Conservation (phyloP, 345 rosid species). For the Rubroshorea leprosula region DNA sequence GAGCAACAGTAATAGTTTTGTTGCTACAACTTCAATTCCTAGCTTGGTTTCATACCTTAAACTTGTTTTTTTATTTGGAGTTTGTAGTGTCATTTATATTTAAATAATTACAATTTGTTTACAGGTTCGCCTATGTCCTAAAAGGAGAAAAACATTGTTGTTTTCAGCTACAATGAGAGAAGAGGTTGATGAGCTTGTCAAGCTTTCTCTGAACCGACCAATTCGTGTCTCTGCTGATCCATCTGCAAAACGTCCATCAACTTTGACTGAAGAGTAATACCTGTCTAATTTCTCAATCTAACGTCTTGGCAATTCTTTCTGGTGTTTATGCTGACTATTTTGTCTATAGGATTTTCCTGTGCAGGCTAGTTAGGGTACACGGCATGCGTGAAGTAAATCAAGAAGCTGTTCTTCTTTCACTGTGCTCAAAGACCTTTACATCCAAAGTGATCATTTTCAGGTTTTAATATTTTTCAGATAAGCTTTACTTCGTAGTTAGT, state of each 20-base stretch:
- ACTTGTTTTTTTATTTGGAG: slow-evolving; percentile 6
- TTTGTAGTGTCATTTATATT: background rate
- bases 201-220: slow-evolving; percentile 87
- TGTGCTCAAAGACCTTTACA: slow-evolving; percentile 84
- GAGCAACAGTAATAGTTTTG: too few relatives aligned
- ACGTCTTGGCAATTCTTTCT: slow-evolving; percentile 8
- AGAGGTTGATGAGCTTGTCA: slow-evolving; percentile 84
- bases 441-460: slow-evolving; percentile 90
- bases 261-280: slow-evolving; percentile 82
- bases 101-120: slow-evolving; percentile 13
- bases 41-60: background rate
- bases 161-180: slow-evolving; percentile 99
- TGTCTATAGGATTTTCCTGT: slow-evolving; percentile 6
- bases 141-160: slow-evolving; percentile 90
- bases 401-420: slow-evolving; percentile 90
- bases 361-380: slow-evolving; percentile 88
- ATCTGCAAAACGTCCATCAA: slow-evolving; percentile 78
- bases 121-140: slow-evolving; percentile 87
- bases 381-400: slow-evolving; percentile 84
- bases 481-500: background rate
- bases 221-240: slow-evolving; percentile 98
- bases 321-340: slow-evolving; percentile 5
- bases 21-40: too few relatives aligned
- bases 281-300: slow-evolving; percentile 6
- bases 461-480: slow-evolving; percentile 20